Percentiles rank a stretch among this genome's conserved stretches.
phyloP scores from a whole-genome alignment of 176 grass and related monocot species.

The maize (Zea mays) region Zm-B73-REFERENCE-NAM-5.0 NC_050096.1:75031501-75032000 shows the following conservation, averaged over 20 bases:
- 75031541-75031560: conserved; percentile 67
- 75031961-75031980: conserved; percentile 65
- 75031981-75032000: conserved; percentile 26
- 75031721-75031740: too few relatives aligned
- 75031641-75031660: too few relatives aligned
- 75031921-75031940: conserved; percentile 57
- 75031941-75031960: conserved; percentile 66
- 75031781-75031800: neutral
- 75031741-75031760: too few relatives aligned
- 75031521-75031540: conserved; percentile 84
- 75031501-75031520: conserved; percentile 53
- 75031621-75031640: neutral
- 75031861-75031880: conserved; percentile 61
- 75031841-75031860: conserved; percentile 67
- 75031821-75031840: conserved; percentile 49
- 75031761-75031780: neutral
- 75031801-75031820: neutral
- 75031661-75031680: too few relatives aligned
- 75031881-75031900: conserved; percentile 64
- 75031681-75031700: too few relatives aligned
- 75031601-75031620: neutral
- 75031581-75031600: conserved; percentile 57
- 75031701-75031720: too few relatives aligned
- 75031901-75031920: conserved; percentile 74
- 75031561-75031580: conserved; percentile 69